These are phyloP conservation scores for Dianthus caryophyllus DNA, from an alignment of 148 eudicot genomes.

Conservation along the genomic window DNA sequence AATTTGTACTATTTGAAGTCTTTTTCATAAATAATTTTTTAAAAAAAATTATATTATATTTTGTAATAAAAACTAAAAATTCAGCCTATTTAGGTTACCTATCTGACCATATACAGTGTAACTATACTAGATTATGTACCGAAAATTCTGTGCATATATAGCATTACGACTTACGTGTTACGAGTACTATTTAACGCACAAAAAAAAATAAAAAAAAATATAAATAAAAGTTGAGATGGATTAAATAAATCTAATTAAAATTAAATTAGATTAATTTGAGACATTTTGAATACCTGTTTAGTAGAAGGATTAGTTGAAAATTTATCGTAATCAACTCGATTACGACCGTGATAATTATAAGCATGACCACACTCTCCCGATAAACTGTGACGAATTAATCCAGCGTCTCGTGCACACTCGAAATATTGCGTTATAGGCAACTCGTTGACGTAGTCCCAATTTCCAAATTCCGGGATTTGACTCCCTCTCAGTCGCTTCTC, in stretches of 20 bases:
- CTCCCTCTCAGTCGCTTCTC: conserved; percentile 12
- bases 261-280: neutral
- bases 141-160: too few relatives aligned
- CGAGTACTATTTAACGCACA: too few relatives aligned
- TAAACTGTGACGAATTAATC: conserved; percentile 44
- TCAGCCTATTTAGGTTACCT: too few relatives aligned
- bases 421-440: conserved; percentile 70
- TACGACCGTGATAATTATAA: neutral
- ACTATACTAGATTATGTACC: too few relatives aligned
- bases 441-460: conserved; percentile 65
- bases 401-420: conserved; percentile 60
- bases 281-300: conserved; percentile 15
- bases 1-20: too few relatives aligned
- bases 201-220: too few relatives aligned
- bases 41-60: too few relatives aligned
- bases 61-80: too few relatives aligned
- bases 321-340: conserved; percentile 8
- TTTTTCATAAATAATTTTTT: too few relatives aligned
- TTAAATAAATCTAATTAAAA: neutral
- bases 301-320: conserved; percentile 2
- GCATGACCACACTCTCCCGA: conserved; percentile 27
- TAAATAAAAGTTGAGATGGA: too few relatives aligned
- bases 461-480: conserved; percentile 64
- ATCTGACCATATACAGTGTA: too few relatives aligned
- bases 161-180: too few relatives aligned